phyloP scores from a whole-genome alignment of 352 stramenopile genomes.

The Globisporangium iwayamae region DNA sequence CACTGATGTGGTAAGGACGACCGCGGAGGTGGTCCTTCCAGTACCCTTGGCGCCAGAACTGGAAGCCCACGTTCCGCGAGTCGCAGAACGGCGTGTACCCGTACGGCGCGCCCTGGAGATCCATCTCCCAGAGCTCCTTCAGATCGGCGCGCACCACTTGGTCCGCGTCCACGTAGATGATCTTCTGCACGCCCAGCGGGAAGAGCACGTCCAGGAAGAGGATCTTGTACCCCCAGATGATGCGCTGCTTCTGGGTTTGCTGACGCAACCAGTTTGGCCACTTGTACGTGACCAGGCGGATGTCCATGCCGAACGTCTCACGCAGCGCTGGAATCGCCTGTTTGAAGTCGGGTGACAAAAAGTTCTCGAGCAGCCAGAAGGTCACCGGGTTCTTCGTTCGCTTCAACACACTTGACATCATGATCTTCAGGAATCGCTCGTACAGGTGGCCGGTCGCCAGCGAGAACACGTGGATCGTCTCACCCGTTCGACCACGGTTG shows the following conservation, averaged over 20 bases:
- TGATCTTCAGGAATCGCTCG: slow-evolving; percentile 99
- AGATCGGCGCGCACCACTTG: slow-evolving; percentile 98
- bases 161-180: slow-evolving; percentile 99
- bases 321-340: slow-evolving; percentile 90
- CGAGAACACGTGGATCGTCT: slow-evolving; percentile 99
- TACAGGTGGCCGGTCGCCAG: slow-evolving; percentile 97
- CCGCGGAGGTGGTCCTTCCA: slow-evolving; percentile 97
- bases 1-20: slow-evolving; percentile 99
- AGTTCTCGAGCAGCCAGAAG: slow-evolving; percentile 99
- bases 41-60: slow-evolving; percentile 98
- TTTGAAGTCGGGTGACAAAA: slow-evolving; percentile 98
- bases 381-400: slow-evolving; percentile 96
- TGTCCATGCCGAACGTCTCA: slow-evolving; percentile 93
- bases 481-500: slow-evolving; percentile 50
- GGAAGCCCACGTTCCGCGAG: slow-evolving; percentile 96
- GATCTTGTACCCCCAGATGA: slow-evolving; percentile 99
- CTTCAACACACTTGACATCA: slow-evolving; percentile 99
- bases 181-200: slow-evolving; percentile 97
- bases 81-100: slow-evolving; percentile 99
- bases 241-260: slow-evolving; percentile 99
- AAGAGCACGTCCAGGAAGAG: slow-evolving; percentile 99
- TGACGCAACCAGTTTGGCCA: slow-evolving; percentile 98
- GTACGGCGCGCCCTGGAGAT: slow-evolving; percentile 95
- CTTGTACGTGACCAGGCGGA: slow-evolving; percentile 99
- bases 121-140: slow-evolving; percentile 98